phyloP scores from a whole-genome alignment of 2,329 filamentous ascomycete species.

The Tolypocladium guangdongense region DNA sequence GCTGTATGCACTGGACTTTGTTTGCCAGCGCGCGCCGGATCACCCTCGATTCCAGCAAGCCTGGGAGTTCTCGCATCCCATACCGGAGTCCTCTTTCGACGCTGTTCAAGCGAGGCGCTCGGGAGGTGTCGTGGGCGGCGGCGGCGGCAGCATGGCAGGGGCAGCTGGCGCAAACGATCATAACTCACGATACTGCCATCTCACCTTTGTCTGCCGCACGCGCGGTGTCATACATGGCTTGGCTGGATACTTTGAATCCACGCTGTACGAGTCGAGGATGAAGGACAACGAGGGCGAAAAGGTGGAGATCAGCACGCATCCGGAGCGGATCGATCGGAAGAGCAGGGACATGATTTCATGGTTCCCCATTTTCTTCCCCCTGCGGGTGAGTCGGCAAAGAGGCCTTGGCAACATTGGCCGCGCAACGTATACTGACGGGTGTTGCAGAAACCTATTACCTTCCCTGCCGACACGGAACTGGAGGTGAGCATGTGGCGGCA shows the following conservation, averaged over 20 bases:
- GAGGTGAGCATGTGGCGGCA: conserved; percentile 93
- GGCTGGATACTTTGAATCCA: conserved; percentile 91
- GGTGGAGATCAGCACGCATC: conserved; percentile 85
- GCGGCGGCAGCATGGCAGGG: conserved; percentile 62
- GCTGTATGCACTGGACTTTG: conserved; percentile 79
- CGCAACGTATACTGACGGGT: conserved; percentile 3
- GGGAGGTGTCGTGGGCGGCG: conserved; percentile 54
- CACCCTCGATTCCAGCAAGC: conserved; percentile 58
- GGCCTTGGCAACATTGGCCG: background rate
- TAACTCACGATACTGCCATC: conserved; percentile 69
- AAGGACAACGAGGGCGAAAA: conserved; percentile 29
- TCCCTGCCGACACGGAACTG: conserved; percentile 74
- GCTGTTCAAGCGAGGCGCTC: conserved; percentile 45
- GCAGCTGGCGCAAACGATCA: conserved; percentile 81
- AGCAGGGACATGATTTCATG: conserved; percentile 98
- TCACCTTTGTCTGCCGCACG: conserved; percentile 67
- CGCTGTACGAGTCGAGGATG: conserved; percentile 60
- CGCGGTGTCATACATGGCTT: conserved; percentile 83
- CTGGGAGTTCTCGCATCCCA: conserved; percentile 72
- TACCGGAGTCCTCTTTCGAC: conserved; percentile 47
- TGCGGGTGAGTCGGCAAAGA: conserved; percentile 56
- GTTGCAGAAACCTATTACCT: conserved; percentile 65
- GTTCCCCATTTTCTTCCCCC: conserved; percentile 97
- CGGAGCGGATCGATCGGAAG: conserved; percentile 82
- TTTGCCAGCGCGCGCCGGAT: conserved; percentile 53